phyloP scores from a whole-genome alignment of 2,329 filamentous ascomycete genomes.

The Talaromyces marneffei region DNA sequence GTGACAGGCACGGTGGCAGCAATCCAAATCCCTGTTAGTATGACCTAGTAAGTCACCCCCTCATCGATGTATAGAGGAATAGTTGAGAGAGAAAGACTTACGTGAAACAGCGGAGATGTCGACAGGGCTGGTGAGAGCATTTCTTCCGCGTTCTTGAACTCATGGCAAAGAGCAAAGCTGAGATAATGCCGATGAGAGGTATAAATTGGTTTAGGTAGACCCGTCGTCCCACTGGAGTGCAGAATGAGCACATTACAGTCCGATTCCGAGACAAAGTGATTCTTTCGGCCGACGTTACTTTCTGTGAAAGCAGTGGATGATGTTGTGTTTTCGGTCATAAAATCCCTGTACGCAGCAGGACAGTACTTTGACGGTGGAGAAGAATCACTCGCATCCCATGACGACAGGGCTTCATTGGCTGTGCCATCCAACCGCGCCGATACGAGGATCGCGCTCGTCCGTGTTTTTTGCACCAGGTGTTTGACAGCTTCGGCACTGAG shows the following conservation, averaged over 20 bases:
- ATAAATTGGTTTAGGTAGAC: constrained; percentile 7
- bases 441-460: neutral
- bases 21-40: constrained; percentile 5
- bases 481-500: constrained; percentile 2
- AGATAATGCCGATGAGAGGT: constrained; percentile 7
- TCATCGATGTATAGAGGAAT: neutral
- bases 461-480: neutral
- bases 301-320: neutral
- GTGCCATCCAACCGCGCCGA: neutral
- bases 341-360: neutral
- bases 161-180: neutral
- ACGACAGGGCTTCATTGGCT: neutral
- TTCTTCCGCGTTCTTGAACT: constrained; percentile 2
- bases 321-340: neutral
- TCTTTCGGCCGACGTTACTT: neutral
- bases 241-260: constrained; percentile 7
- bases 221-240: constrained; percentile 7
- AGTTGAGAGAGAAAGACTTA: neutral
- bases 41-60: neutral
- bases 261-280: neutral
- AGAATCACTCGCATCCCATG: neutral
- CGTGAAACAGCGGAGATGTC: constrained; percentile 3
- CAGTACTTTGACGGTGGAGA: neutral
- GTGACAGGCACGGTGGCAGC: neutral
- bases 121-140: neutral